phyloP scores from a whole-genome alignment of 768 basidiomycete species.

The Rickenella mellea region DNA sequence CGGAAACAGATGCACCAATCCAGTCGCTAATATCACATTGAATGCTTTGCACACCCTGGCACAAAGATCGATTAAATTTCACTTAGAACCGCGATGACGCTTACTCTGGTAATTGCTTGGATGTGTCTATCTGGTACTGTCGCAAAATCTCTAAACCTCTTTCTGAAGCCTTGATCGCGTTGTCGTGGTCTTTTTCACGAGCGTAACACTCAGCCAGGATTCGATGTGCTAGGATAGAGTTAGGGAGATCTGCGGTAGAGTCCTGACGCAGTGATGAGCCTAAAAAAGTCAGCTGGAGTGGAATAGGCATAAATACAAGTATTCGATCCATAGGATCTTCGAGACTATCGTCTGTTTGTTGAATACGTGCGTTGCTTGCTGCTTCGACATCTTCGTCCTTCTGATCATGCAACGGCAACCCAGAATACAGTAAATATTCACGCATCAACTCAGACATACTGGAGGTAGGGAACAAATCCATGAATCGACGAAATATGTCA shows the following conservation, averaged over 20 bases:
- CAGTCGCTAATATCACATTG: slow-evolving; percentile 60
- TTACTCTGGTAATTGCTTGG: slow-evolving; percentile 41
- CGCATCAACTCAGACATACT: slow-evolving; percentile 46
- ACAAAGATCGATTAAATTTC: background rate
- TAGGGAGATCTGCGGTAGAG: slow-evolving; percentile 35
- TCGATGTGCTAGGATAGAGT: slow-evolving; percentile 59
- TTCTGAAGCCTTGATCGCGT: slow-evolving; percentile 63
- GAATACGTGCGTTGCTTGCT: slow-evolving; percentile 11
- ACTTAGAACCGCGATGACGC: slow-evolving; percentile 11
- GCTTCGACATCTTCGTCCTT: slow-evolving; percentile 32
- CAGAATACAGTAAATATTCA: slow-evolving; percentile 61
- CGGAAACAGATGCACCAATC: slow-evolving; percentile 77
- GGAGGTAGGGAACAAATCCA: slow-evolving; percentile 52
- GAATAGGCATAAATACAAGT: slow-evolving; percentile 36
- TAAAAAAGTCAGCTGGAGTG: background rate
- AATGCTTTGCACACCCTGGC: slow-evolving; percentile 57
- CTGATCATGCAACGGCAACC: slow-evolving; percentile 27
- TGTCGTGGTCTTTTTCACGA: slow-evolving; percentile 62
- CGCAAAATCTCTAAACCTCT: slow-evolving; percentile 51
- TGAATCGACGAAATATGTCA: slow-evolving; percentile 47
- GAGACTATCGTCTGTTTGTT: slow-evolving; percentile 19
- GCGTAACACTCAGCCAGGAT: slow-evolving; percentile 59
- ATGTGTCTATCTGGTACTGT: slow-evolving; percentile 46
- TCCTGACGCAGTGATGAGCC: slow-evolving; percentile 31
- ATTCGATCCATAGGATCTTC: slow-evolving; percentile 51